Evolutionary conservation across 768 basidiomycete genomes (phyloP), one percentile per base, ranked within the genome.

Genomic region (Russula vinacea): DNA sequence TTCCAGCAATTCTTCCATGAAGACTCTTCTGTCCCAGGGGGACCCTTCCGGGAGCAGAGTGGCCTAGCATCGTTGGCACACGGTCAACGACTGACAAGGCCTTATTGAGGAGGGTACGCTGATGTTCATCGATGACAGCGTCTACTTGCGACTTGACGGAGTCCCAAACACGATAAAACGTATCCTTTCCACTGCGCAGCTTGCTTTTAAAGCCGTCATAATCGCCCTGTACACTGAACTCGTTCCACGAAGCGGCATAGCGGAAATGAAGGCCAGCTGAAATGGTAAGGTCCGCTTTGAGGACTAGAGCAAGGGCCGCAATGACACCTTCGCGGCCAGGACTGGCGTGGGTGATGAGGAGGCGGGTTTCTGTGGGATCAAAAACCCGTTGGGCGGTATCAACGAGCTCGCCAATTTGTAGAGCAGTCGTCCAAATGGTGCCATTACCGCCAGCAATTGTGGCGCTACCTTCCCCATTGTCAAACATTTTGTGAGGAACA

Each of bases 1-100:
- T 97, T 94, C 96, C 96, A 98, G 73, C 92, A 94, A 74, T 97
- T 98, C 76, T 98, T 99, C 97, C 97, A 99, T 0, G 92, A 87
- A 3, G 89, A 86, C 70, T 98, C 94, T 74, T 99, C 96, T 2
- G 83, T 82, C 2, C 82, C 79, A 10, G 81, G 78, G 1, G 82
- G 71, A 19, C 75, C 73, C 74, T 66, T 16, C 66, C 74, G 33
- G 81, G 79, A 24, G 76, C 78, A 45, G 75, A 71, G 53, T 80
- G 77, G 29, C 82, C 78, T 51, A 80, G 76, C 0, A 79, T 68
- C 5, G 81, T 77, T 1, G 95, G 95, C 7, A 97, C 76, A 52
- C 92, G 84, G 69, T 91, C 89, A 39, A 93, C 80, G 39, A 97
- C 92, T 14, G 83, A 84, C 51, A 98, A 77, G 0, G 92, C 91